Evolutionary conservation across 2,329 filamentous ascomycete genomes (phyloP).

Genomic region (Ploettnerulaceae sp.): DNA sequence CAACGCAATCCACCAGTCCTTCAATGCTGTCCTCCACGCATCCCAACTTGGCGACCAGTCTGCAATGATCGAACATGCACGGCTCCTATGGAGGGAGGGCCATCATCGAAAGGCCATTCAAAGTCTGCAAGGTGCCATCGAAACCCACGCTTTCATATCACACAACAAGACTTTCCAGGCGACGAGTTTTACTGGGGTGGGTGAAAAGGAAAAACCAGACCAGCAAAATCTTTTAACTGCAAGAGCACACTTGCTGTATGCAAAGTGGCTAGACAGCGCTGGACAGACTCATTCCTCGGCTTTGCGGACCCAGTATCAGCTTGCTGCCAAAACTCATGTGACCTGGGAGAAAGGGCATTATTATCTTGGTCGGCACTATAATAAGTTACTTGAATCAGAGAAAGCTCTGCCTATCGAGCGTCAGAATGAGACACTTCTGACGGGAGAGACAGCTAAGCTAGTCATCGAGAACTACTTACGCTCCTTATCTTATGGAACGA

Average conservation of each 20-base stretch:
- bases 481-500: conserved; percentile 82
- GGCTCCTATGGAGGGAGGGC: conserved; percentile 87
- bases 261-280: conserved; percentile 95
- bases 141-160: conserved; percentile 66
- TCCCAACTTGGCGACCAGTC: conserved; percentile 78
- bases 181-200: conserved; percentile 21
- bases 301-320: conserved; percentile 76
- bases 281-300: conserved; percentile 84
- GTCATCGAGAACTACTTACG: conserved; percentile 92
- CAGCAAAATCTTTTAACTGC: conserved; percentile 61
- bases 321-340: conserved; percentile 63
- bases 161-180: conserved; percentile 27
- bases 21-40: conserved; percentile 89
- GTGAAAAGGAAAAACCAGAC: conserved; percentile 18
- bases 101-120: conserved; percentile 95
- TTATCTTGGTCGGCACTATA: conserved; percentile 94
- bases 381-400: conserved; percentile 89
- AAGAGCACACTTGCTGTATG: conserved; percentile 79
- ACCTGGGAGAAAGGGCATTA: conserved; percentile 98
- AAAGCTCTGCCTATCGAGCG: conserved; percentile 70
- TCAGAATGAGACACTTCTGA: conserved; percentile 70
- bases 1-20: conserved; percentile 78
- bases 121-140: conserved; percentile 79
- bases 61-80: conserved; percentile 89
- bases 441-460: conserved; percentile 78